These are phyloP conservation scores for Symbiodinium pilosum DNA, from an alignment of 73 alveolate species.

Conservation along the genomic window DNA sequence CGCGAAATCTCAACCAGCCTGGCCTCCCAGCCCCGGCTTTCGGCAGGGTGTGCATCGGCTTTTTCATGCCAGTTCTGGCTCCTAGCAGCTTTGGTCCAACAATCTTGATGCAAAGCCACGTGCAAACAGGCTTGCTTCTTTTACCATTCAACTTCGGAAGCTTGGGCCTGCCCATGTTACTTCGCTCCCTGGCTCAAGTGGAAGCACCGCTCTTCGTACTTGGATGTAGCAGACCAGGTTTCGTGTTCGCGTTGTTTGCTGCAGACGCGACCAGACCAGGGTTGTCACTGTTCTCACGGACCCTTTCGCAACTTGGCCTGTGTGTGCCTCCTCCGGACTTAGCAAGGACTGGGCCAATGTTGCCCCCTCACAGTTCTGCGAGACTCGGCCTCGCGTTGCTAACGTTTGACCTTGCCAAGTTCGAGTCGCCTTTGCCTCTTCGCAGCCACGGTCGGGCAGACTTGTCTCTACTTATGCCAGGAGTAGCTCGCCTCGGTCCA, in stretches of 20 bases:
- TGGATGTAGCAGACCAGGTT: slow-evolving; percentile 21
- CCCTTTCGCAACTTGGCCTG: background rate
- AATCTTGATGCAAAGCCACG: background rate
- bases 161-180: background rate
- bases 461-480: background rate
- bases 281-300: background rate
- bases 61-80: background rate
- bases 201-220: background rate
- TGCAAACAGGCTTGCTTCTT: background rate
- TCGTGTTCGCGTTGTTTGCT: background rate
- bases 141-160: background rate
- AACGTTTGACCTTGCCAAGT: background rate
- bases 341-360: background rate
- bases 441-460: background rate
- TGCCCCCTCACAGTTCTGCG: background rate
- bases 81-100: background rate
- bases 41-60: background rate
- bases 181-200: background rate
- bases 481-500: background rate
- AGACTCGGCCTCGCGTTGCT: background rate
- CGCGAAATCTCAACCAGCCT: background rate
- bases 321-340: background rate
- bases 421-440: background rate
- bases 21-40: background rate
- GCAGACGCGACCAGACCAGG: background rate